These are phyloP conservation scores for Trichoderma atroviride DNA, from an alignment of 2,329 filamentous ascomycete species.

Conservation along the genomic window DNA sequence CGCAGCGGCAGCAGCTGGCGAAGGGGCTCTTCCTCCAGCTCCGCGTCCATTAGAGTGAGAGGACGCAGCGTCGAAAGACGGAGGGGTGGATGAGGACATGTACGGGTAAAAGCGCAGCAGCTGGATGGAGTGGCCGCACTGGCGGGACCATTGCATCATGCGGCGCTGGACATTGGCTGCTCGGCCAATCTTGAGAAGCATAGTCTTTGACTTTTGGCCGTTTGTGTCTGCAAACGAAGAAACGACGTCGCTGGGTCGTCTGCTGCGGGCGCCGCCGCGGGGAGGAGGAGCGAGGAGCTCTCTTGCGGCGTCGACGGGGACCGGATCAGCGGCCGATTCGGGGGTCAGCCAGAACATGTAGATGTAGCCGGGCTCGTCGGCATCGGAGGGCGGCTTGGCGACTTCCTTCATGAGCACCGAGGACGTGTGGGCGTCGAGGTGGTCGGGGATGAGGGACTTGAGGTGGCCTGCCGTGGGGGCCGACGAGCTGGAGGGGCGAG, in stretches of 20 bases:
- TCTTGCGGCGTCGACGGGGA: conserved; percentile 61
- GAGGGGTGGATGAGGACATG: conserved; percentile 50
- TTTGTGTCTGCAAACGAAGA: conserved; percentile 49
- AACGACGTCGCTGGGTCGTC: conserved; percentile 59
- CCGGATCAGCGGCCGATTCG: conserved; percentile 52
- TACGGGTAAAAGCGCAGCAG: conserved; percentile 93
- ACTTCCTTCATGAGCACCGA: conserved; percentile 76
- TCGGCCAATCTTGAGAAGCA: conserved; percentile 68
- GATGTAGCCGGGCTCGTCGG: conserved; percentile 84
- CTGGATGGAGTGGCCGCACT: conserved; percentile 87
- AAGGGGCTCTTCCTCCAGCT: conserved; percentile 35
- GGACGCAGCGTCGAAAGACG: conserved; percentile 34
- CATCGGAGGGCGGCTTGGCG: conserved; percentile 66
- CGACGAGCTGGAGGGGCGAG: conserved; percentile 39
- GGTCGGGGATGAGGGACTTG: conserved; percentile 65
- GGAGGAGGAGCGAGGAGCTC: conserved; percentile 59
- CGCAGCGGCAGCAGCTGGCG: conserved; percentile 37
- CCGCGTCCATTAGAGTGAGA: background rate
- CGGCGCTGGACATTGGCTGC: conserved; percentile 84
- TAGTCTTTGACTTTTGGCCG: conserved; percentile 55
- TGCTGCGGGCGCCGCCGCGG: conserved; percentile 35
- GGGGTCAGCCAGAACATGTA: conserved; percentile 98
- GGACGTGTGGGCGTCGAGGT: conserved; percentile 67
- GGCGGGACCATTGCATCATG: conserved; percentile 88
- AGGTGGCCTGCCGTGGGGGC: conserved; percentile 37